Evolutionary conservation across 164 flowering plant genomes (phyloP), one percentile per base, ranked within the genome.

Genomic region (Vitis rotundifolia): DNA sequence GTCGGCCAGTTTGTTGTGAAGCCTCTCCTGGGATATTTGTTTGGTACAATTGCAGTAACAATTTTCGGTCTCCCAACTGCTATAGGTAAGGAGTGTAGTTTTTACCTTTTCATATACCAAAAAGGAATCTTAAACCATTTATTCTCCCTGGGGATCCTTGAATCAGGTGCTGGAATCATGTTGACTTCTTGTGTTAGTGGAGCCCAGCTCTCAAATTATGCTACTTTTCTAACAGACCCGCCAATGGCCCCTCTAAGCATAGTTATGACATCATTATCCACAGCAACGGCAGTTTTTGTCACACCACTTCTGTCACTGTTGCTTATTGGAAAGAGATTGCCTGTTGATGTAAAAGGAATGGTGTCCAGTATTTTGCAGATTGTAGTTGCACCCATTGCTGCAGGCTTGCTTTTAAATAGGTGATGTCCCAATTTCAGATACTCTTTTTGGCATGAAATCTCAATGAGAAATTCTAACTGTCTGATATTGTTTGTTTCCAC

Each of bases 261-360:
- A 74, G 97, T 95, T 31, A 92, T 95, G 99, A 92, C 98, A 59
- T 91, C 97, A 59, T 67, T 95, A 55, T 92, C 99, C 22, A 95
- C 99, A 11, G 98, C 98, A 44, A 81, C 90, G 16, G 99, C 98
- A 8, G 93, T 87, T 59, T 74, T 95, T 71, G 87, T 91, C 52
- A 95, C 98, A 47, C 98, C 99, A 59, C 18, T 83, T n/a, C 82
- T 94, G 53, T 88, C 97, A 14, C 84, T 89, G 22, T 73, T 92
- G 71, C 97, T 94, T 59, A 94, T 95, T 54, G 99, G 98, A 50
- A 92, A 84, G 78, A 85, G 88, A 69, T 78, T 95, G 68, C 99
- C 97, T 3, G 96, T 95, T 75, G 99, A 95, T 84, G 98, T 91
- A 11, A 86, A 81, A 68, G 97, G 97, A 75, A 91, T 95, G 99